Percentiles rank a stretch among this genome's conserved stretches.
These are phyloP conservation scores for Coelastrella sp. DNA, from an alignment of 139 green algal species.

Conservation along the genomic window DNA sequence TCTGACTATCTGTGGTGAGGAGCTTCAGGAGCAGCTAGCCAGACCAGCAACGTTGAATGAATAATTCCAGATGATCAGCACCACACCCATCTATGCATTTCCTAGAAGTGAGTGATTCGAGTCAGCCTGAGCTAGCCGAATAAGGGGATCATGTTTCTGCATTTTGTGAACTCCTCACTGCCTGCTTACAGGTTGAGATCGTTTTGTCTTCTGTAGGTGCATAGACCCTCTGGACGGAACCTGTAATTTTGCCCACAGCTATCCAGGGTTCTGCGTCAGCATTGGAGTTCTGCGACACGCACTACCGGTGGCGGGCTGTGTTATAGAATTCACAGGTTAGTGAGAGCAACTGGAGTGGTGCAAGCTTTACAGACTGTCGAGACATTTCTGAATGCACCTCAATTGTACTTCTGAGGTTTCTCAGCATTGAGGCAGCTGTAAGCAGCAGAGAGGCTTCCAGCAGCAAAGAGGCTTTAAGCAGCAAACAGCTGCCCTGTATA, in stretches of 20 bases:
- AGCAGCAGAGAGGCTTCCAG: too few species aligned
- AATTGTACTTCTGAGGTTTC: too few species aligned
- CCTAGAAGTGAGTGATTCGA: too few species aligned
- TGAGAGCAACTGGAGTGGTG: not conserved
- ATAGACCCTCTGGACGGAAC: constrained; percentile 92
- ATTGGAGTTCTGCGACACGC: constrained; percentile 79
- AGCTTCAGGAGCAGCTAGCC: constrained; percentile 15
- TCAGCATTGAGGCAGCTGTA: too few species aligned
- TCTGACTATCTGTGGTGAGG: constrained; percentile 71
- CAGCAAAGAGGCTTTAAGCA: too few species aligned
- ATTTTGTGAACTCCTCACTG: too few species aligned
- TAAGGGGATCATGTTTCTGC: too few species aligned
- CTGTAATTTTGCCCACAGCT: constrained; percentile 87
- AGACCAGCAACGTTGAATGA: not conserved
- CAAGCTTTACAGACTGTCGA: not conserved
- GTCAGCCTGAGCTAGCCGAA: too few species aligned
- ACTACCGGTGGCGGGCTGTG: constrained; percentile 71
- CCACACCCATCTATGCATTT: not conserved
- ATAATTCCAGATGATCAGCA: not conserved
- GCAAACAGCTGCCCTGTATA: too few species aligned
- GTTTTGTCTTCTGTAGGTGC: constrained; percentile 63
- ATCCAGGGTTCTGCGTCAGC: constrained; percentile 77
- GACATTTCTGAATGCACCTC: too few species aligned
- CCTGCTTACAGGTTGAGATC: too few species aligned
- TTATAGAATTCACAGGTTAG: constrained; percentile 81